Conservation (phyloP, 305 asterid species). For the Fraxinus ornus region DNA sequence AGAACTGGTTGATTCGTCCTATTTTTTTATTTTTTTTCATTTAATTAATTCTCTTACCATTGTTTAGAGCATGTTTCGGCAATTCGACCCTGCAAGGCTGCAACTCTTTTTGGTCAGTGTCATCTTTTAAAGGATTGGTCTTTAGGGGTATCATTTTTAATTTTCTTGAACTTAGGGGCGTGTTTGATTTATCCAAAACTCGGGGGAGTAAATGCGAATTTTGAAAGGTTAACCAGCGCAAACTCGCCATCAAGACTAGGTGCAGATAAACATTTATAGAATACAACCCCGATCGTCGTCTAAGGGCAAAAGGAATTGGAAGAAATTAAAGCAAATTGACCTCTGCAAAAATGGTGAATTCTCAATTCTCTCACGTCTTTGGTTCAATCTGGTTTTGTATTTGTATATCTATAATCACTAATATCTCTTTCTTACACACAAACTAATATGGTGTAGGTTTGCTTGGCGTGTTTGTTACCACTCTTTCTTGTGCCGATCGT, state of each 20-base stretch:
- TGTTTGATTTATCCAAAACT: neutral
- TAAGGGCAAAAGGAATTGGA: neutral
- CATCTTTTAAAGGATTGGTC: neutral
- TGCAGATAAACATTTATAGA: neutral
- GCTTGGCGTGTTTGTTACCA: slow-evolving; percentile 83
- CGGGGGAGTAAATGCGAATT: neutral
- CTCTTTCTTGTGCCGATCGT: slow-evolving; percentile 87
- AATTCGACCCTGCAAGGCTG: too few species aligned
- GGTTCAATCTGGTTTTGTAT: neutral
- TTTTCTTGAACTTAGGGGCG: neutral
- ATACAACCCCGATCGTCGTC: neutral
- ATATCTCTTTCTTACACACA: neutral
- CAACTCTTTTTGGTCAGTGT: too few species aligned
- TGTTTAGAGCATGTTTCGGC: too few species aligned
- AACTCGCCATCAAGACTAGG: neutral
- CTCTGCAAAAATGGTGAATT: slow-evolving; percentile 42
- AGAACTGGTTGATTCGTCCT: too few species aligned
- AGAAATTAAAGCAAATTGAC: neutral
- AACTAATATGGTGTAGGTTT: slow-evolving; percentile 50
- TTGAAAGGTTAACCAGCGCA: neutral
- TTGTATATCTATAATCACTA: neutral
- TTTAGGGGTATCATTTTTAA: neutral
- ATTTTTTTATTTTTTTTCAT: too few species aligned
- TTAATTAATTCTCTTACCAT: too few species aligned
- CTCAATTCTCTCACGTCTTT: neutral